These are phyloP conservation scores for Penicillium macrosclerotiorum DNA, from an alignment of 495 filamentous ascomycete genomes.

Conservation along the genomic window DNA sequence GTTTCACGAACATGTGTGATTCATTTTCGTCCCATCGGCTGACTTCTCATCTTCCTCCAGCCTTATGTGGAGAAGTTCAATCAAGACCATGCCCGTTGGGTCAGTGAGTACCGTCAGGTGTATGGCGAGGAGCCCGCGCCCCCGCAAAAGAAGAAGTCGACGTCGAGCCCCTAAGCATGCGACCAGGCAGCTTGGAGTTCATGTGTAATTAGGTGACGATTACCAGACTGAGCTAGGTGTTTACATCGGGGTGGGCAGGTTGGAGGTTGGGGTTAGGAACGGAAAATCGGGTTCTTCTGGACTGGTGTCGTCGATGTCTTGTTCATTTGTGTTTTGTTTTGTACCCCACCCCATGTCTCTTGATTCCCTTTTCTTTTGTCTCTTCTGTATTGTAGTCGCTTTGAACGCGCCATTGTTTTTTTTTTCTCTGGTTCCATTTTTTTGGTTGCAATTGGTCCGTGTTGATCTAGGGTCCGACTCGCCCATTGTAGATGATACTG, in stretches of 20 bases:
- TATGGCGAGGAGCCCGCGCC: constrained; percentile 28
- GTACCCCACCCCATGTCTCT: constrained; percentile 2
- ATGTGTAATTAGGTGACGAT: background rate
- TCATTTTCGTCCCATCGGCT: too few relatives aligned
- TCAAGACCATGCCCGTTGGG: constrained; percentile 32
- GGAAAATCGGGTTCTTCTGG: constrained; percentile 4
- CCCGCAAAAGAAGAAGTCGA: background rate
- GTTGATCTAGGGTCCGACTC: background rate
- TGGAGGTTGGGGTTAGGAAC: constrained; percentile 6
- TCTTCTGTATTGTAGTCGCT: constrained; percentile 22
- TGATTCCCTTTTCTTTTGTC: constrained; percentile 19
- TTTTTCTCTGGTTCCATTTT: background rate
- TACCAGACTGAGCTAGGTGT: background rate
- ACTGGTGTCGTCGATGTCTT: constrained; percentile 4
- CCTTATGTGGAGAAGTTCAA: constrained; percentile 18
- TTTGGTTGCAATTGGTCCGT: too few relatives aligned
- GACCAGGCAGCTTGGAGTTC: too few relatives aligned
- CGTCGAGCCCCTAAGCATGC: too few relatives aligned
- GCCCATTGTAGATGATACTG: background rate
- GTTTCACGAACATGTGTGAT: background rate
- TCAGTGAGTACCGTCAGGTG: constrained; percentile 29
- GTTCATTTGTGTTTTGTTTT: constrained; percentile 9
- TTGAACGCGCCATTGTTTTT: background rate
- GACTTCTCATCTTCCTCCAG: constrained; percentile 19
- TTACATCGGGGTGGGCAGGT: background rate